Evolutionary conservation across 1,284 basidiomycete genomes (phyloP), one percentile per base, ranked within the genome.

Genomic region (Puccinia polysora): DNA sequence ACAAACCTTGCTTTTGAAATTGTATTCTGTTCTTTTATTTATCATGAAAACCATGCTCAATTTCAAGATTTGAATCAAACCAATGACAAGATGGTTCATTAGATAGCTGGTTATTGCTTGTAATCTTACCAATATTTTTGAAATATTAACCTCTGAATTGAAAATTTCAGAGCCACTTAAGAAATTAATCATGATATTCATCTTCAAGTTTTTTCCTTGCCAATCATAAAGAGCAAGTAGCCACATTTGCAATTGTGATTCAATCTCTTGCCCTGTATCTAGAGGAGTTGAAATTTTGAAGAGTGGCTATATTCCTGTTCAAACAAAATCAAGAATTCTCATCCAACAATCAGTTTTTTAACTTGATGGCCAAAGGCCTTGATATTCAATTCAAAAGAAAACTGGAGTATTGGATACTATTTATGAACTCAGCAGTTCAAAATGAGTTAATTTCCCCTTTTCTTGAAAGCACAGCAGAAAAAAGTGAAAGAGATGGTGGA

Each of bases 361-460:
- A 70, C 34, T 43, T 70, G 47, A 70, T 58, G 18, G 58, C 58
- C 18, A 58, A 70, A 62, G 67, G 62, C 53, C 34, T 70, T 38
- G 67, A 58, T 5, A 47, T 68, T 47, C 38, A 47, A 32, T 49
- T 58, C 43, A 38, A 30, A 43, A 28, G 38, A 58, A 49, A 58
- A 32, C 10, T 30, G 2, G 34, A 32, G 8, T 45, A 45, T 4
- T 45, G 34, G 7, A 30, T 58, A 23, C 55, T 43, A 20, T 25
- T 47, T 2, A 30, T 45, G 20, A 56, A 49, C 36, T 6, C n/a
- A 25, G 20, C 34, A 14, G 23, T 34, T 15, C 49, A 69, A 60
- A 56, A 69, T 28, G 55, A 30, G 2, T 38, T 69, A 20, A 36
- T 70, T 10, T 45, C 67, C 36, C 45, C 67, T 25, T 25, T 45